Conservation (phyloP, 2,329 filamentous ascomycete species). For the Metarhizium rileyi region DNA sequence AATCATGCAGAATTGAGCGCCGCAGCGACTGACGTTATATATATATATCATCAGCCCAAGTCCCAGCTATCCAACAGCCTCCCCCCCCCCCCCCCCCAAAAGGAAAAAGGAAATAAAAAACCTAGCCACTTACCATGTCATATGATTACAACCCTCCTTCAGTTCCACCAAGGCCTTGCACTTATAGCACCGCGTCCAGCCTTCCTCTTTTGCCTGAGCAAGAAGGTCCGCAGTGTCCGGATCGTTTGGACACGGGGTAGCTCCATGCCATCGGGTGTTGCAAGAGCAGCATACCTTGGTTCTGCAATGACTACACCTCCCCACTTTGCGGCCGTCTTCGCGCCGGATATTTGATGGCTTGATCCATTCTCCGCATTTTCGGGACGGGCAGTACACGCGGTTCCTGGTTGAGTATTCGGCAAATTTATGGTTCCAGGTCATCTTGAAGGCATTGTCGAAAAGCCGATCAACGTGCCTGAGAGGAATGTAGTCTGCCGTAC, state of each 20-base stretch:
- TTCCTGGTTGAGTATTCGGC: conserved; percentile 65
- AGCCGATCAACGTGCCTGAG: conserved; percentile 66
- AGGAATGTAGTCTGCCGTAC: conserved; percentile 61
- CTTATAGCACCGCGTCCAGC: conserved; percentile 67
- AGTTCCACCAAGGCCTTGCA: conserved; percentile 69
- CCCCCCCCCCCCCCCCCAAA: too few relatives aligned
- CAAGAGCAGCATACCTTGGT: conserved; percentile 67
- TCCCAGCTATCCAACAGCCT: too few relatives aligned
- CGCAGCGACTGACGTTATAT: conserved; percentile 72
- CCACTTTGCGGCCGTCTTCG: conserved; percentile 51
- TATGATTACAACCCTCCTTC: conserved; percentile 78
- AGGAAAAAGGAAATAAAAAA: not conserved
- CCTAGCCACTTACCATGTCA: conserved; percentile 63
- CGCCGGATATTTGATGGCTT: conserved; percentile 58
- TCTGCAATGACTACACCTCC: conserved; percentile 60
- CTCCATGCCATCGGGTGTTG: conserved; percentile 63
- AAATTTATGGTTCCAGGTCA: conserved; percentile 71
- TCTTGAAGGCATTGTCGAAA: conserved; percentile 67
- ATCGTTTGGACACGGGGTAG: conserved; percentile 60
- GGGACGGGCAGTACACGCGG: conserved; percentile 66
- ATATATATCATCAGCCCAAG: not conserved
- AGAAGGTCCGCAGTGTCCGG: conserved; percentile 56
- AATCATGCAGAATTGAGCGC: conserved; percentile 78
- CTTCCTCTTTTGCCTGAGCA: conserved; percentile 53
- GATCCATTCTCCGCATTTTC: conserved; percentile 71